These are phyloP conservation scores for Sporothrix sp. DNA, from an alignment of 2,329 filamentous ascomycete genomes.

Conservation along the genomic window DNA sequence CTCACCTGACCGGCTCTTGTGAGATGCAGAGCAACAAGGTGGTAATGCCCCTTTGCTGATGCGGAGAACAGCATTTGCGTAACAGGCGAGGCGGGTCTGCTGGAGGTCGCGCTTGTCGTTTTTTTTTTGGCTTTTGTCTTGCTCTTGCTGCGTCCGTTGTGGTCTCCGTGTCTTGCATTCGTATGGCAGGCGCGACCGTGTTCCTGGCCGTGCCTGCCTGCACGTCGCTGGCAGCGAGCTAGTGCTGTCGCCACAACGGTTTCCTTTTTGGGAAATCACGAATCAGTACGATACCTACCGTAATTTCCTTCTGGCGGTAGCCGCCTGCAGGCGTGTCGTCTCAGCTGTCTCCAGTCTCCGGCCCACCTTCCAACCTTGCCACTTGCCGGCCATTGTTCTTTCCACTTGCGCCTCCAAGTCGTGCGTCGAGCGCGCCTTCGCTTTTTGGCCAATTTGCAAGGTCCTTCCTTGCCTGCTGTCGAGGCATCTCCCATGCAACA, in stretches of 20 bases:
- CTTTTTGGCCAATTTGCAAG: neutral
- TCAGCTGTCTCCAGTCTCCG: slow-evolving; percentile 1
- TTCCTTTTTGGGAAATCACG: slow-evolving; percentile 6
- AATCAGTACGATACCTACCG: neutral
- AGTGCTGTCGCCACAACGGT: slow-evolving; percentile 1
- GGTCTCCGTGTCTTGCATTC: too few species aligned
- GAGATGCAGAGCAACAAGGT: too few species aligned
- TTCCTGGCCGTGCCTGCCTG: too few species aligned
- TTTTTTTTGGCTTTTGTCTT: too few species aligned
- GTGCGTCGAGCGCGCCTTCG: neutral
- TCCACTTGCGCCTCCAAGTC: neutral
- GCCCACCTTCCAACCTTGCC: slow-evolving; percentile 6
- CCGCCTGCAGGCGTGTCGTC: neutral
- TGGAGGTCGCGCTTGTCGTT: neutral
- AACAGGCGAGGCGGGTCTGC: too few species aligned
- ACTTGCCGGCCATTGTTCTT: neutral
- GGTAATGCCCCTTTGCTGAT: too few species aligned
- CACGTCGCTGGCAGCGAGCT: too few species aligned
- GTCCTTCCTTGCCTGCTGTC: neutral
- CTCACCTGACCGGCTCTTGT: neutral
- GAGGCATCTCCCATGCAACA: neutral
- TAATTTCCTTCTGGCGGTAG: slow-evolving; percentile 6
- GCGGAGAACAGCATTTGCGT: slow-evolving; percentile 2
- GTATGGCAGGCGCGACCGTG: too few species aligned
- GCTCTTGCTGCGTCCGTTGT: too few species aligned